Conservation (phyloP, 2,329 filamentous ascomycete species). For the Elsinoe necatrix region DNA sequence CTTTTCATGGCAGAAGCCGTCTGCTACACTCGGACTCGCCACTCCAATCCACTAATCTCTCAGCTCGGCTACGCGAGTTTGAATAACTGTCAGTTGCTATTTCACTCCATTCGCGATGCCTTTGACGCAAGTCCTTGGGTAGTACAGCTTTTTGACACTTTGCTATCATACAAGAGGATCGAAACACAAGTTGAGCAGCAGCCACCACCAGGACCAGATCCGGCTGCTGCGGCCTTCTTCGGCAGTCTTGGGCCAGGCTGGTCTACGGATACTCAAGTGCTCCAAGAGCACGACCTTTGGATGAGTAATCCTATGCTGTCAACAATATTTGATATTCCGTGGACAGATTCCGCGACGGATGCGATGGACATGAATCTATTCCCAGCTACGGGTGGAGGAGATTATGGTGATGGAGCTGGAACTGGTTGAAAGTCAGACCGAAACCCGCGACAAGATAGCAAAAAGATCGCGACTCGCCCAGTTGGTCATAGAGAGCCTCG, state of each 20-base stretch:
- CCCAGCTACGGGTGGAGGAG: neutral
- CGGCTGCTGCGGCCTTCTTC: neutral
- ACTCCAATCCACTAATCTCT: neutral
- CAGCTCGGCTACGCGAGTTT: constrained; percentile 14
- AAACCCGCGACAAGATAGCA: too few species aligned
- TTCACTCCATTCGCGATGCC: constrained; percentile 13
- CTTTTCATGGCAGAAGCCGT: constrained; percentile 17
- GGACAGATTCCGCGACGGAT: neutral
- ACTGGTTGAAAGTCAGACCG: too few species aligned
- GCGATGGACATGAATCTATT: neutral
- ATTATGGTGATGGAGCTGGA: neutral
- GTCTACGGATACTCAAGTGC: neutral
- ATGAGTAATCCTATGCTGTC: neutral
- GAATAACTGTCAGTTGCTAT: constrained; percentile 17
- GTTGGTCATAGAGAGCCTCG: too few species aligned
- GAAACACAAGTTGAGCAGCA: neutral
- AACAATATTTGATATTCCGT: neutral
- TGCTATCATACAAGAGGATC: constrained; percentile 5
- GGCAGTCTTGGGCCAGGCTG: neutral
- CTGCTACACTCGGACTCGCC: constrained; percentile 15
- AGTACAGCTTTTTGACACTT: constrained; percentile 15
- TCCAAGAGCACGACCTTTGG: neutral
- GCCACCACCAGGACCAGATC: neutral
- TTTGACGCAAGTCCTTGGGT: constrained; percentile 18
- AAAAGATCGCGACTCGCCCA: too few species aligned